These are phyloP conservation scores for Pichia occidentalis DNA, from an alignment of 805 yeast genomes.

Conservation along the genomic window DNA sequence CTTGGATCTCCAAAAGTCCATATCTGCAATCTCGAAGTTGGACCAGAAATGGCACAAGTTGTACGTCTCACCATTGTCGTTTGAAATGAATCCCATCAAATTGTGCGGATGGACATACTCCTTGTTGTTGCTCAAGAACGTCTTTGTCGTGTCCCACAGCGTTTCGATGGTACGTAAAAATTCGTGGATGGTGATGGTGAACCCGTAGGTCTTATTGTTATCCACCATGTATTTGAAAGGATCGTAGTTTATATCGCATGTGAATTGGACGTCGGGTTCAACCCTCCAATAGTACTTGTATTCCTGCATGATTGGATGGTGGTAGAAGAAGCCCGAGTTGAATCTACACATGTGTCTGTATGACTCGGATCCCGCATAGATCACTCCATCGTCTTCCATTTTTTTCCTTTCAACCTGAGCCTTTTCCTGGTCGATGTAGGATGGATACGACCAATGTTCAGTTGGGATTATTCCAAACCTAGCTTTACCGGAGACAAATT, in stretches of 20 bases:
- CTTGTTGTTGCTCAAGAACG: constrained; percentile 39
- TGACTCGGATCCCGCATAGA: constrained; percentile 36
- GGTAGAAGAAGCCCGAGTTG: constrained; percentile 48
- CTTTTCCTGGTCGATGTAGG: constrained; percentile 63
- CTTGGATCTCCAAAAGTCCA: constrained; percentile 57
- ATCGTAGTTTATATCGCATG: constrained; percentile 59
- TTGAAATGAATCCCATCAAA: constrained; percentile 54
- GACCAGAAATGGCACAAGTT: constrained; percentile 82
- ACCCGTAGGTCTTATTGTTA: constrained; percentile 56
- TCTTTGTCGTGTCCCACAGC: constrained; percentile 51
- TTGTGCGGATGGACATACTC: constrained; percentile 38
- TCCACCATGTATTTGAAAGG: constrained; percentile 53
- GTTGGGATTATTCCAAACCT: constrained; percentile 66
- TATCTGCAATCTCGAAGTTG: constrained; percentile 68
- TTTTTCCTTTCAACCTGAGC: constrained; percentile 58
- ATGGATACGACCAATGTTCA: constrained; percentile 87
- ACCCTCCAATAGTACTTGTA: constrained; percentile 73
- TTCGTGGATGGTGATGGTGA: constrained; percentile 60
- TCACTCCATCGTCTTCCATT: constrained; percentile 38
- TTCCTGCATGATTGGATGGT: constrained; percentile 49
- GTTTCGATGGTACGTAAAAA: constrained; percentile 48
- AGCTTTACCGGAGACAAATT: constrained; percentile 58
- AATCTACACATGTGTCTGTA: constrained; percentile 45
- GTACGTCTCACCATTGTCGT: constrained; percentile 57
- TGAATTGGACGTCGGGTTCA: constrained; percentile 58